Evolutionary conservation across 306 rosid species (phyloP), one percentile per base, ranked within the genome.

Genomic region (Acmispon strigosus): DNA sequence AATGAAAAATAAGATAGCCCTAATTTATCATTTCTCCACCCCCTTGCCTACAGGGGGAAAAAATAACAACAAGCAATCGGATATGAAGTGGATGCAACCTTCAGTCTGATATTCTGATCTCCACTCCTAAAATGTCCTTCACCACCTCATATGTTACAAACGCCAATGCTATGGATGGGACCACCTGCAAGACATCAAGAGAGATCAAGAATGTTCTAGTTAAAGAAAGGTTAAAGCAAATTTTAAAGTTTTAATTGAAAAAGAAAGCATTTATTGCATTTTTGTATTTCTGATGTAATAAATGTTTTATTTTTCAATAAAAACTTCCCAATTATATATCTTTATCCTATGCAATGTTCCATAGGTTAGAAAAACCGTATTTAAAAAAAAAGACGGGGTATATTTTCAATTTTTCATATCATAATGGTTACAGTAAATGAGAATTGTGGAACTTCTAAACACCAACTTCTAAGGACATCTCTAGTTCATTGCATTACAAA

Each of bases 61-160:
- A 36, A 36, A 6, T 36, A 36, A 36, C 43, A 49, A 75, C 62
- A 41, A 63, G 60, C 49, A 60, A 64, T 69, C 58, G 68, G 66
- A 45, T 79, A 61, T 79, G 54, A 18, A 7, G 44, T 48, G 67
- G 62, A 57, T 29, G 20, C 42, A 70, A 17, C 29, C 77, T 71
- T 86, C 72, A 92, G 76, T 92, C 97, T 4, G 97, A 89, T 80
- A 92, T 92, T 71, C 94, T 84, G 76, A 92, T 84, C 88, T 92
- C 97, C 16, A 92, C 96, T 64, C 97, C 97, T 81, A 92, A 76
- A 79, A 92, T 34, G 61, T 92, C 97, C 84, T 92, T 92, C 85
- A 89, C 94, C 87, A 79, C 70, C 86, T 92, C 97, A 13, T 92
- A 92, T 3, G 96, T 43, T 62, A 92, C 97, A 71, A 92, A 92